Evolutionary conservation across 176 grass and related monocot species (phyloP).

Genomic region (Bonia amplexicaulis): DNA sequence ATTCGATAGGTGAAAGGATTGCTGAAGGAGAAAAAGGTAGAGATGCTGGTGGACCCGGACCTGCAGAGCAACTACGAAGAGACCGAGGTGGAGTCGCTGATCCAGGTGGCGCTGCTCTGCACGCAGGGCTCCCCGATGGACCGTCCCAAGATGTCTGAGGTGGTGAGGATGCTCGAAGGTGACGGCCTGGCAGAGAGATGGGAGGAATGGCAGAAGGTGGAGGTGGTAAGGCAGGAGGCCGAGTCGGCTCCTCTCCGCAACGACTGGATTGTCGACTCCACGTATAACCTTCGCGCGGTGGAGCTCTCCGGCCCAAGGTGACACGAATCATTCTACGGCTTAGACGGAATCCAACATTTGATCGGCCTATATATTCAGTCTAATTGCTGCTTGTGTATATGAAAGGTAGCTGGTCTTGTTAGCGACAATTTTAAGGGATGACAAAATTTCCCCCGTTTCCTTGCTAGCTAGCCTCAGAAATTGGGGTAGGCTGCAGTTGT

Average conservation of each 20-base stretch:
- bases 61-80: constrained; percentile 46
- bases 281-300: constrained; percentile 40
- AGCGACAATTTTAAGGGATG: neutral
- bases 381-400: constrained; percentile 50
- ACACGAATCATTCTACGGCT: neutral
- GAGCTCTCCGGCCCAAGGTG: constrained; percentile 75
- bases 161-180: constrained; percentile 77
- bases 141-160: constrained; percentile 72
- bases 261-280: constrained; percentile 58
- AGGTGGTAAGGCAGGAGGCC: constrained; percentile 57
- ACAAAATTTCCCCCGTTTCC: neutral
- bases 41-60: constrained; percentile 62
- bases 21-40: constrained; percentile 49
- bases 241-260: constrained; percentile 28
- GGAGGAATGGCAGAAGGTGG: constrained; percentile 79
- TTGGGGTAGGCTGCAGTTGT: constrained; percentile 27
- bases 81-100: constrained; percentile 60
- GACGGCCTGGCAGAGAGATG: constrained; percentile 61
- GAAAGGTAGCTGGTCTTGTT: constrained; percentile 35
- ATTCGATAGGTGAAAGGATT: constrained; percentile 54
- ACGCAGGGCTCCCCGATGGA: constrained; percentile 67
- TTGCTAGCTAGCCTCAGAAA: constrained; percentile 23
- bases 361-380: constrained; percentile 22
- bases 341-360: neutral
- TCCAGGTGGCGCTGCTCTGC: constrained; percentile 69